Conservation (phyloP, 192 early-diverging fungal genomes). For the Linnemannia exigua region DNA sequence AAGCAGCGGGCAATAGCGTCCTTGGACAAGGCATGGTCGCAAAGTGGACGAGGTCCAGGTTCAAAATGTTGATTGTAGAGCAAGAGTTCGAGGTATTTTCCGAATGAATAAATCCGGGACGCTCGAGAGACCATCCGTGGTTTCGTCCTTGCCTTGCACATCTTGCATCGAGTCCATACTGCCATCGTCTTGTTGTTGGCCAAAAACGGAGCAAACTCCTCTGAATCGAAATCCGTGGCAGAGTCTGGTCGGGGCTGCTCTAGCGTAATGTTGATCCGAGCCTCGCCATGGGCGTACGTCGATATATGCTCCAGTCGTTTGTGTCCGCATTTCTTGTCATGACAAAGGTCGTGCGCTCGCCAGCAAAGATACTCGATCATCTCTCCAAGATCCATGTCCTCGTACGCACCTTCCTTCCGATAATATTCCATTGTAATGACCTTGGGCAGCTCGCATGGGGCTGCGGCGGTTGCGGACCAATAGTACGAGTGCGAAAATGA, state of each 20-base stretch:
- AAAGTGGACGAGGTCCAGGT: conserved; percentile 66
- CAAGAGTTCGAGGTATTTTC: conserved; percentile 91
- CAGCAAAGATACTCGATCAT: conserved; percentile 63
- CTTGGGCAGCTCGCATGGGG: conserved; percentile 60
- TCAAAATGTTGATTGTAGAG: conserved; percentile 78
- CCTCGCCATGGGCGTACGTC: conserved; percentile 68
- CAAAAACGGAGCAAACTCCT: conserved; percentile 63
- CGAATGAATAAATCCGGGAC: conserved; percentile 90
- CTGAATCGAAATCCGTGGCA: conserved; percentile 15
- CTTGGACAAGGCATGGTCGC: conserved; percentile 57
- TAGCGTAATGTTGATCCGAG: conserved; percentile 63
- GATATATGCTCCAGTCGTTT: conserved; percentile 64
- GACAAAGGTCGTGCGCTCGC: conserved; percentile 56
- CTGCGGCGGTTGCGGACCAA: conserved; percentile 48
- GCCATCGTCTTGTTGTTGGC: conserved; percentile 75
- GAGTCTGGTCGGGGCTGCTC: conserved; percentile 42
- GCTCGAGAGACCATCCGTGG: conserved; percentile 77
- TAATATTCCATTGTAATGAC: conserved; percentile 68
- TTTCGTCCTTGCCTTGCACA: conserved; percentile 76
- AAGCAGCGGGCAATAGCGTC: conserved; percentile 82
- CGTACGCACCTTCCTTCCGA: conserved; percentile 55
- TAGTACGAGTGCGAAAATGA: conserved; percentile 65
- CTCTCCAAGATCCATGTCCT: conserved; percentile 64
- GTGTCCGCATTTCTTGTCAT: conserved; percentile 62
- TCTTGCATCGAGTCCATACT: conserved; percentile 86